phyloP scores from a whole-genome alignment of 371 early-diverging fungal genomes.

The Zychaea mexicana region DNA sequence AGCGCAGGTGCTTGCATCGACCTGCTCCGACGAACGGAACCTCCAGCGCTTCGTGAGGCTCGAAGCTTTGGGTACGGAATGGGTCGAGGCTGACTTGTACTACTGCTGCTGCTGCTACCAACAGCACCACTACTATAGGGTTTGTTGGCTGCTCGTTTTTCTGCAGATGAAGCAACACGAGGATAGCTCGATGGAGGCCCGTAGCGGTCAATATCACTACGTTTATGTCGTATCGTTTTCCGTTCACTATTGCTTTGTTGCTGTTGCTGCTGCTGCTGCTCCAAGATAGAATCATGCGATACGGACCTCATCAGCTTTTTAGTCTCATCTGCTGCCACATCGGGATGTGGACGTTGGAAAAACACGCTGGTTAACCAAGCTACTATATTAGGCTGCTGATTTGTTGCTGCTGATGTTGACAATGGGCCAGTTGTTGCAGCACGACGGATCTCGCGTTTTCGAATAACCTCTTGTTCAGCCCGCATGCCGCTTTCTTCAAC shows the following conservation, averaged over 20 bases:
- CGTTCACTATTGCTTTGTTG: neutral
- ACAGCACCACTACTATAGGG: neutral
- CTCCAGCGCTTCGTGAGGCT: conserved; percentile 12
- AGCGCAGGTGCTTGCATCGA: conserved; percentile 25
- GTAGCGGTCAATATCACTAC: conserved; percentile 11
- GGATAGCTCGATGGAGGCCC: conserved; percentile 13
- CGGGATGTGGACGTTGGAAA: conserved; percentile 9
- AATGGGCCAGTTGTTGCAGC: neutral
- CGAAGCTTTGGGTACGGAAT: conserved; percentile 20
- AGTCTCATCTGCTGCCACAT: neutral
- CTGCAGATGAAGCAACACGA: neutral
- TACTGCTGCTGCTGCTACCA: conserved; percentile 1
- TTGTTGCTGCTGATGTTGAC: neutral
- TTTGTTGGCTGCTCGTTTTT: conserved; percentile 4
- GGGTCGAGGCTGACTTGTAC: conserved; percentile 14
- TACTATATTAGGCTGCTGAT: conserved; percentile 12
- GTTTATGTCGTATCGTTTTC: conserved; percentile 4
- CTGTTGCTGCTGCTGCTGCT: neutral
- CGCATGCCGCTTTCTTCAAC: conserved; percentile 56
- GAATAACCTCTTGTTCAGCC: conserved; percentile 53
- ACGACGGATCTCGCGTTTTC: conserved; percentile 21
- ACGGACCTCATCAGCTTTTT: neutral
- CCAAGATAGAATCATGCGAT: conserved; percentile 7
- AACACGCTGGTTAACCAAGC: conserved; percentile 37
- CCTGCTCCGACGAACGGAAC: conserved; percentile 11